phyloP scores from a whole-genome alignment of 2,329 filamentous ascomycete species.

The Scedosporium boydii region DNA sequence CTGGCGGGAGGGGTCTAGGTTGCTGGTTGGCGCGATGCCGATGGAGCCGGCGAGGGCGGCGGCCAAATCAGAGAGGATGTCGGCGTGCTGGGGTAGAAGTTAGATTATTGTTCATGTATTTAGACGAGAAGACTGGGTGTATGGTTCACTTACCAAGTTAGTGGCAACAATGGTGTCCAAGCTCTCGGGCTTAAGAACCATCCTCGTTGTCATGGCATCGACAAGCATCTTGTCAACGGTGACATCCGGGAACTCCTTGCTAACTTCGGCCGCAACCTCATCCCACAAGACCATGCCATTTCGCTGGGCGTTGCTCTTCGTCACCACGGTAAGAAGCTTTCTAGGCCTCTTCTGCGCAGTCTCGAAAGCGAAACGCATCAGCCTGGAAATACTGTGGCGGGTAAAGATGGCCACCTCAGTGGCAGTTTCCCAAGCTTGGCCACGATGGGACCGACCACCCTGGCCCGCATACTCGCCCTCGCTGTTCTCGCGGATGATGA shows the following conservation, averaged over 20 bases:
- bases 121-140: not conserved
- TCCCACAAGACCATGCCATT: conserved; percentile 64
- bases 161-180: conserved; percentile 56
- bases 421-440: conserved; percentile 48
- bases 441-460: conserved; percentile 50
- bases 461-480: conserved; percentile 59
- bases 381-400: conserved; percentile 45
- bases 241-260: conserved; percentile 50
- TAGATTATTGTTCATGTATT: conserved; percentile 11
- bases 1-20: conserved; percentile 50
- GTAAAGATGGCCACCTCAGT: conserved; percentile 32
- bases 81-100: conserved; percentile 31
- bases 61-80: conserved; percentile 62
- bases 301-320: conserved; percentile 56
- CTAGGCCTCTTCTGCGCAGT: conserved; percentile 44
- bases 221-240: conserved; percentile 57
- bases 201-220: conserved; percentile 56
- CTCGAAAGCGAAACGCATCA: conserved; percentile 56
- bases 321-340: conserved; percentile 53
- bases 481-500: conserved; percentile 57
- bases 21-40: conserved; percentile 61
- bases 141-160: conserved; percentile 32
- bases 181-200: conserved; percentile 50
- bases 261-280: conserved; percentile 46
- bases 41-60: conserved; percentile 62